Evolutionary conservation across 176 grass and related monocot species (phyloP).

Genomic region (Oryza meridionalis): DNA sequence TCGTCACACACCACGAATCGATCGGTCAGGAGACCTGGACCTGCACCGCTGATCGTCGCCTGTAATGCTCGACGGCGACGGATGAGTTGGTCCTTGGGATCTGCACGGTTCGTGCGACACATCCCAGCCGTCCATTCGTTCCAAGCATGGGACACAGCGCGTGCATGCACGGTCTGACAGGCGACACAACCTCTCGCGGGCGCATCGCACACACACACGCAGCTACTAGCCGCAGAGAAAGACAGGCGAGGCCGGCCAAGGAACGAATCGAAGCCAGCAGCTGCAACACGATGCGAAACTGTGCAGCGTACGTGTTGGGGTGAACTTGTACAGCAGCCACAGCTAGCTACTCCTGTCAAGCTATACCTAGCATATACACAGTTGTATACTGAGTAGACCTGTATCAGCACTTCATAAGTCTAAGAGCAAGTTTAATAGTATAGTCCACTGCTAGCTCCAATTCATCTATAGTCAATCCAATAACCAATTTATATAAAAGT

Average conservation of each 20-base stretch:
- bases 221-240: neutral
- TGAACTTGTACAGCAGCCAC: slow-evolving; percentile 28
- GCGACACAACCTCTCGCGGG: too few relatives aligned
- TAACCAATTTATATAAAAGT: too few relatives aligned
- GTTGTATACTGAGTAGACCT: too few relatives aligned
- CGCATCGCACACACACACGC: too few relatives aligned
- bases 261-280: neutral
- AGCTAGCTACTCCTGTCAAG: slow-evolving; percentile 12
- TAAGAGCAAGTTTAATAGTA: too few relatives aligned
- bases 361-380: too few relatives aligned
- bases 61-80: neutral
- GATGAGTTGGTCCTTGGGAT: neutral
- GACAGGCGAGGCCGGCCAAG: neutral
- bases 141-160: neutral
- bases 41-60: neutral
- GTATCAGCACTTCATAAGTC: too few relatives aligned
- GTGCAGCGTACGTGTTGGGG: slow-evolving; percentile 32
- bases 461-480: too few relatives aligned
- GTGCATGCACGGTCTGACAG: neutral
- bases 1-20: slow-evolving; percentile 20
- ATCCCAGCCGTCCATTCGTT: neutral
- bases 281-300: neutral
- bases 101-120: neutral
- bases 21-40: neutral
- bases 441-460: too few relatives aligned